phyloP scores from a whole-genome alignment of 768 basidiomycete species.

The Auriculariales sp. region DNA sequence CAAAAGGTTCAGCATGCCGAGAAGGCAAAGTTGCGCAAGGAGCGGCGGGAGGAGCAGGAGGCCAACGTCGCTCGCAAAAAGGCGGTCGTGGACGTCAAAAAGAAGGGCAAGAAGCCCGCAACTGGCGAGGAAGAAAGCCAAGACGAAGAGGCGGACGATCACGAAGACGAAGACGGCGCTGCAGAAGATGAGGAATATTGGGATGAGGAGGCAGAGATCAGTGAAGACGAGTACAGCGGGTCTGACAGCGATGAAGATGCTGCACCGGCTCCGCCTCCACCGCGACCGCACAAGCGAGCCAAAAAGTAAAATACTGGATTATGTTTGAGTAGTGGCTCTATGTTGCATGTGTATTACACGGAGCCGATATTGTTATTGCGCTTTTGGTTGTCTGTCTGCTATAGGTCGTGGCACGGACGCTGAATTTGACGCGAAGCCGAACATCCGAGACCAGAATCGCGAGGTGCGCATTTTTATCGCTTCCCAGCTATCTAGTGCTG shows the following conservation, averaged over 20 bases:
- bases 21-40: constrained; percentile 58
- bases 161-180: constrained; percentile 24
- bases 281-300: constrained; percentile 21
- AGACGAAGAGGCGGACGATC: constrained; percentile 23
- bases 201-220: constrained; percentile 23
- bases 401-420: background rate
- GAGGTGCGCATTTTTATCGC: constrained; percentile 72
- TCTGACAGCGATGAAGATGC: constrained; percentile 18
- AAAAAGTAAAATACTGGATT: background rate
- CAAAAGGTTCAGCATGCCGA: constrained; percentile 64
- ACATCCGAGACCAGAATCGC: constrained; percentile 32
- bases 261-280: too few species aligned
- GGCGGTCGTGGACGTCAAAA: constrained; percentile 19
- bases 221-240: constrained; percentile 22
- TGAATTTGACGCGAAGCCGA: constrained; percentile 9
- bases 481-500: constrained; percentile 90
- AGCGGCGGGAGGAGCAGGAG: constrained; percentile 81
- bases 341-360: too few species aligned
- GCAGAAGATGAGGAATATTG: constrained; percentile 20
- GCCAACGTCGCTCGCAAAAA: constrained; percentile 81
- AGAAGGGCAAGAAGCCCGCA: constrained; percentile 14
- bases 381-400: background rate
- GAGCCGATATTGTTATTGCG: too few species aligned
- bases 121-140: constrained; percentile 19
- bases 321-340: too few species aligned